Percentiles rank a stretch among this genome's conserved stretches.
These are phyloP conservation scores for Lasiosphaeria hispida DNA, from an alignment of 495 filamentous ascomycete species.

Conservation along the genomic window DNA sequence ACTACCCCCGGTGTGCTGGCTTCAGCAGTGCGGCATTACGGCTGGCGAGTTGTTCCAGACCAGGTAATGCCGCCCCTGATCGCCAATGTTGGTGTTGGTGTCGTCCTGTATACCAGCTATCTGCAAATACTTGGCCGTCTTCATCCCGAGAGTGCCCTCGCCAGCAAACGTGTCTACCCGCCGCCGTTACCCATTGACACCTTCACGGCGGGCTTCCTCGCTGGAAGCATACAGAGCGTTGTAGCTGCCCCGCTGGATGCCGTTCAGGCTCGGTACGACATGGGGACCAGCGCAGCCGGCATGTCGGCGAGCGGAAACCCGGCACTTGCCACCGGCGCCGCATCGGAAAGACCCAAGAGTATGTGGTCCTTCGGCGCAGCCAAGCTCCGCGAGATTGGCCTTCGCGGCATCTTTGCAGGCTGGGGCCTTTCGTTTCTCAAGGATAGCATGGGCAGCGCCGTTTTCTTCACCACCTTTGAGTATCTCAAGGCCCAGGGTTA, in stretches of 20 bases:
- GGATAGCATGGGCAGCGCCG: conserved; percentile 75
- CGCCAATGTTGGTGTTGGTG: conserved; percentile 82
- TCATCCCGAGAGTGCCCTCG: conserved; percentile 67
- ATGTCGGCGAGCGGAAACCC: conserved; percentile 28
- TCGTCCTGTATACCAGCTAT: conserved; percentile 83
- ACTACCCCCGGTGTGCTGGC: conserved; percentile 76
- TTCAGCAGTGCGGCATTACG: conserved; percentile 74
- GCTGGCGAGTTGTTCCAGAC: conserved; percentile 84
- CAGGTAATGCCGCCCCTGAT: conserved; percentile 83
- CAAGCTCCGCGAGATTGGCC: conserved; percentile 75
- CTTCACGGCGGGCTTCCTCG: conserved; percentile 73
- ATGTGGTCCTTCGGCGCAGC: conserved; percentile 78
- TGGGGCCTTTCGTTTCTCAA: conserved; percentile 76
- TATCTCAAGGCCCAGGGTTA: conserved; percentile 82
- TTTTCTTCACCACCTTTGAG: conserved; percentile 87
- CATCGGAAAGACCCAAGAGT: conserved; percentile 53
- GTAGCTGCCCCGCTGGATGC: conserved; percentile 88
- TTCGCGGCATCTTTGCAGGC: conserved; percentile 78
- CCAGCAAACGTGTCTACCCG: conserved; percentile 69
- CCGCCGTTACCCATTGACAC: conserved; percentile 64
- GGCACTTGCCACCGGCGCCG: conserved; percentile 56
- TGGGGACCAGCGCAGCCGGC: conserved; percentile 18
- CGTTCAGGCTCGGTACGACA: conserved; percentile 74
- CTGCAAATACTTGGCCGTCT: conserved; percentile 72
- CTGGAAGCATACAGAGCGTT: conserved; percentile 74